Percentiles rank a stretch among this genome's conserved stretches.
These are phyloP conservation scores for Wickerhamiella lipophila DNA, from an alignment of 805 yeast genomes.

Conservation along the genomic window DNA sequence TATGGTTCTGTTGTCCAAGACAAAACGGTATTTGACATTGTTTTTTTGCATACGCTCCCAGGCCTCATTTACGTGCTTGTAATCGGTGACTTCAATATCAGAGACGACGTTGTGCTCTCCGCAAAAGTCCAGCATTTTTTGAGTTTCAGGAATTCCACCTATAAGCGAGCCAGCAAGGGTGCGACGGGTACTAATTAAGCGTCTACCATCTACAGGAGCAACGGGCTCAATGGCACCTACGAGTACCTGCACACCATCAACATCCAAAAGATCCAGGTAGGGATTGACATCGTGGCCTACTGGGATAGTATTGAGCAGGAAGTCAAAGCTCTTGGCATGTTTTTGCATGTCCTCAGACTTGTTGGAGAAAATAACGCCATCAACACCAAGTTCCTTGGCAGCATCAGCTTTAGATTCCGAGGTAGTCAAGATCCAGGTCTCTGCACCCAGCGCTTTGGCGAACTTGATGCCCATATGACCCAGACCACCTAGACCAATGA, in stretches of 20 bases:
- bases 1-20: slow-evolving; percentile 18
- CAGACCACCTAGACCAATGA: slow-evolving; percentile 54
- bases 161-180: slow-evolving; percentile 35
- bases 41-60: slow-evolving; percentile 15
- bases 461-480: slow-evolving; percentile 51
- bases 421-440: slow-evolving; percentile 46
- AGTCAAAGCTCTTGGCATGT: slow-evolving; percentile 33
- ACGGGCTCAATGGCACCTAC: slow-evolving; percentile 48
- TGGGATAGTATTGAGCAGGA: slow-evolving; percentile 42
- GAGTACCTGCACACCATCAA: slow-evolving; percentile 46
- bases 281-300: slow-evolving; percentile 38
- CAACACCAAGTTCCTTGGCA: slow-evolving; percentile 44
- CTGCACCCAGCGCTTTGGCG: slow-evolving; percentile 52
- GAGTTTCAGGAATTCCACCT: slow-evolving; percentile 55
- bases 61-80: slow-evolving; percentile 24
- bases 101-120: slow-evolving; percentile 45
- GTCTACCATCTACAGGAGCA: slow-evolving; percentile 36
- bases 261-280: slow-evolving; percentile 41
- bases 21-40: slow-evolving; percentile 18
- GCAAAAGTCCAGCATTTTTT: slow-evolving; percentile 53
- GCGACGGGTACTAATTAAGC: slow-evolving; percentile 35
- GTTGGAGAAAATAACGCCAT: slow-evolving; percentile 41
- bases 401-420: slow-evolving; percentile 39
- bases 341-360: slow-evolving; percentile 31
- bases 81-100: slow-evolving; percentile 51